Evolutionary conservation across 2,329 filamentous ascomycete species (phyloP), one percentile per base, ranked within the genome.

Genomic region (Ophiosphaerella herpotricha): DNA sequence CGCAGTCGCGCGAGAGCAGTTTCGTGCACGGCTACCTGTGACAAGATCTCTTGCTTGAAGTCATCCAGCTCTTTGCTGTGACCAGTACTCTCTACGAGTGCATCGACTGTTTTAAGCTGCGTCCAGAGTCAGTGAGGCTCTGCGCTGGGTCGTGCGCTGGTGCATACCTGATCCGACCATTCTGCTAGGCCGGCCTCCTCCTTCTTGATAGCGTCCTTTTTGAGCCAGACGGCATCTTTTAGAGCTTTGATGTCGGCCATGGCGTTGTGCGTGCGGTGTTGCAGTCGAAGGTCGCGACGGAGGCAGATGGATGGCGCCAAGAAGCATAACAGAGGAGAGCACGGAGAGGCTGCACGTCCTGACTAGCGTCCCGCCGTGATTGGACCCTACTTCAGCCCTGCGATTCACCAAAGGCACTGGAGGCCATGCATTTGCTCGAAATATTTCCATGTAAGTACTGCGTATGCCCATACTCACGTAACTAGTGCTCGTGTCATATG

Each of bases 41-140:
- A 83, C 80, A 90, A 83, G 77, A 96, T 85, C 80, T 96, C 91
- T 72, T 83, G 79, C 75, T 88, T 87, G 71, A 96, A 84, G 68
- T 93, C 91, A 65, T 79, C 79, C 74, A 91, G 93, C 51, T 88
- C 87, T 57, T 91, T 87, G 67, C 94, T 90, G 73, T 89, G 86
- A 73, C 88, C 86, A 49, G 96, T 84, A 59, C 89, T 88, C 47
- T 84, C 80, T 65, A 86, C 78, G 52, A 96, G 86, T 33, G 90
- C 86, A 67, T 92, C 89, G 70, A 96, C 84, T 88, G 92, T 66
- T 21, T 52, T 40, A 13, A 54, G 39, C 50, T 60, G 38, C 5
- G 3, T 48, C 23, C 14, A 23, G 39, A 33, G 39, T 50, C 35
- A 57, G 51, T 13, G 39, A 39, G 26, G 29, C 18, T 23, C 16